Percentiles rank a stretch among this genome's conserved stretches.
phyloP scores from a whole-genome alignment of 2,329 filamentous ascomycete species.

The Claviceps pazoutovae region DNA sequence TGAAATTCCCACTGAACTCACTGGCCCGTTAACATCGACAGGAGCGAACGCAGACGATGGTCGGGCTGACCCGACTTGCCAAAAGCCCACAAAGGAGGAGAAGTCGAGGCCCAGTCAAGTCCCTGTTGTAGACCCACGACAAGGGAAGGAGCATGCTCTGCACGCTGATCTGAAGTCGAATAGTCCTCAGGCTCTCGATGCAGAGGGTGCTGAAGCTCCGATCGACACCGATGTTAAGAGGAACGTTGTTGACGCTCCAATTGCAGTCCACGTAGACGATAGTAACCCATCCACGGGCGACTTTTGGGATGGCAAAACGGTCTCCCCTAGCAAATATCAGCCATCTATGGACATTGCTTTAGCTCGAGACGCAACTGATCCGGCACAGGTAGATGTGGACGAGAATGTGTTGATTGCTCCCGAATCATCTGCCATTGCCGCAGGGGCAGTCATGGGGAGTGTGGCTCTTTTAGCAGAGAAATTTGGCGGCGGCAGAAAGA shows the following conservation, averaged over 20 bases:
- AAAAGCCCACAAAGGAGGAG: conserved; percentile 17
- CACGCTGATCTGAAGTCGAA: background rate
- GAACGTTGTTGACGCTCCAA: background rate
- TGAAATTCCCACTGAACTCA: background rate
- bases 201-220: conserved; percentile 1
- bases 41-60: conserved; percentile 12
- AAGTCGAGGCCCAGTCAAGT: conserved; percentile 14
- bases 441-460: conserved; percentile 12
- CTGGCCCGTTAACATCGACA: conserved; percentile 5
- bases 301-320: background rate
- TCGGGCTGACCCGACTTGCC: conserved; percentile 4
- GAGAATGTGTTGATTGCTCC: conserved; percentile 7
- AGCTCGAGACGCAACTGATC: background rate
- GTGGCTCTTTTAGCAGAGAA: conserved; percentile 22
- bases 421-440: conserved; percentile 14
- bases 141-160: background rate
- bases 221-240: conserved; percentile 1
- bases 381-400: background rate
- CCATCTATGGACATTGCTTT: background rate
- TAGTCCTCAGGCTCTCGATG: background rate
- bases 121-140: conserved; percentile 2
- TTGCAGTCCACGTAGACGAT: background rate
- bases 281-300: background rate
- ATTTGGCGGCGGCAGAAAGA: conserved; percentile 17
- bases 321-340: background rate